Percentiles rank a stretch among this genome's conserved stretches.
Evolutionary conservation across 2,329 filamentous ascomycete species (phyloP).

Genomic region (Sporothrix luriei): DNA sequence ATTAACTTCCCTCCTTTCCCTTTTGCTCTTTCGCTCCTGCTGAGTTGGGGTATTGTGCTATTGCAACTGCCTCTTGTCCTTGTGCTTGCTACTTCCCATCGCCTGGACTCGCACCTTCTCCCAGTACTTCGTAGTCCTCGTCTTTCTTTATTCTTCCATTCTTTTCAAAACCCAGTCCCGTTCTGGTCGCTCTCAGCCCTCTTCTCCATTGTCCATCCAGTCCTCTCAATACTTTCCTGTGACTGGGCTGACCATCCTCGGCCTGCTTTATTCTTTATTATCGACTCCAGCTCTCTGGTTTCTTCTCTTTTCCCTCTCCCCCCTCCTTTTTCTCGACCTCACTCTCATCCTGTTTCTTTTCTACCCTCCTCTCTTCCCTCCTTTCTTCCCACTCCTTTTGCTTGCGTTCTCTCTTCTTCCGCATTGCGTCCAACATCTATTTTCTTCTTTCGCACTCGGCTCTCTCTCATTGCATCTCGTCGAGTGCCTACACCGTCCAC

Average conservation of each 20-base stretch:
- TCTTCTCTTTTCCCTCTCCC: conserved; percentile 7
- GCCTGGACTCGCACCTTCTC: no score
- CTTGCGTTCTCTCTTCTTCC: not conserved
- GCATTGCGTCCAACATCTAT: not conserved
- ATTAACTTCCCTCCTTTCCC: conserved; percentile 32
- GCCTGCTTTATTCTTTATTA: conserved; percentile 22
- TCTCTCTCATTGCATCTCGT: conserved; percentile 2
- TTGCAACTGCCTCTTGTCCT: not conserved
- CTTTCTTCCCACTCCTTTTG: not conserved
- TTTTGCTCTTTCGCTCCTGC: conserved; percentile 22
- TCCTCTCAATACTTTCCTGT: not conserved
- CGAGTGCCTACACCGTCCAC: not conserved
- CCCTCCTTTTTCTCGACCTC: not conserved
- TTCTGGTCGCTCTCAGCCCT: not conserved
- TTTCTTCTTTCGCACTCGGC: not conserved
- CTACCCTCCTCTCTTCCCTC: no score
- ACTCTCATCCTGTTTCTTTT: not conserved
- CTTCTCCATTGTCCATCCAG: not conserved
- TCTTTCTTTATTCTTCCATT: not conserved
- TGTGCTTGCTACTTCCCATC: not conserved
- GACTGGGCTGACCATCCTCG: conserved; percentile 11
- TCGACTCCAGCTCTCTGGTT: conserved; percentile 7
- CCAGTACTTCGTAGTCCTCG: no score
- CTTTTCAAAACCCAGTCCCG: not conserved
- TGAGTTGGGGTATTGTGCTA: not conserved